phyloP scores from a whole-genome alignment of 495 filamentous ascomycete genomes.

The Penicillium silybi region DNA sequence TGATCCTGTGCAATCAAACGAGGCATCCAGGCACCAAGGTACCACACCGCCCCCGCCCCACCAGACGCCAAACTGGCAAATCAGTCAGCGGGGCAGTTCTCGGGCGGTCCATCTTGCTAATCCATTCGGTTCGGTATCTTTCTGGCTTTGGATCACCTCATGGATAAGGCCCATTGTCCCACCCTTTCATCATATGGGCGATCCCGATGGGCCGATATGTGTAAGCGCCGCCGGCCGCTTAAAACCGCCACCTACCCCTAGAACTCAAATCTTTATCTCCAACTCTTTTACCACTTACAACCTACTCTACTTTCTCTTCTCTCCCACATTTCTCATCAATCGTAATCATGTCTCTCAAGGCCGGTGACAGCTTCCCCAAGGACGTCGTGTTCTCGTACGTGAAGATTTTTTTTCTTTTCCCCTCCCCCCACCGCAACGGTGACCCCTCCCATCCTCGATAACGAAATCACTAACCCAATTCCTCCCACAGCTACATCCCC shows the following conservation, averaged over 20 bases:
- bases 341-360: slow-evolving; percentile 67
- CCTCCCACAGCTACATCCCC: slow-evolving; percentile 60
- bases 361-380: slow-evolving; percentile 78
- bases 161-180: slow-evolving; percentile 13
- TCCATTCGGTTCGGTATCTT: slow-evolving; percentile 45
- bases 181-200: slow-evolving; percentile 17
- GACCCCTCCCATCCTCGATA: slow-evolving; percentile 4
- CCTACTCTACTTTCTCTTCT: slow-evolving; percentile 6
- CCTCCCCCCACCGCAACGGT: slow-evolving; percentile 1
- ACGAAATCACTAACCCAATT: slow-evolving; percentile 2
- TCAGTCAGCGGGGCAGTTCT: slow-evolving; percentile 19
- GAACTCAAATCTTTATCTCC: slow-evolving; percentile 3
- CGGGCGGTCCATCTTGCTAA: slow-evolving; percentile 41
- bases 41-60: no score
- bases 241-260: slow-evolving; percentile 12
- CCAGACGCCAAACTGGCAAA: neutral
- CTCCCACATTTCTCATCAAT: slow-evolving; percentile 3
- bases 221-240: slow-evolving; percentile 20
- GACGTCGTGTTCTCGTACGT: slow-evolving; percentile 71
- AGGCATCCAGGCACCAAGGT: slow-evolving; percentile 4
- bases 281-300: slow-evolving; percentile 10
- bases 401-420: slow-evolving; percentile 5
- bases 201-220: slow-evolving; percentile 34
- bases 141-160: slow-evolving; percentile 41
- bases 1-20: neutral